Conservation (phyloP, 2,329 filamentous ascomycete species). For the Hawksworthiomyces lignivorus region DNA sequence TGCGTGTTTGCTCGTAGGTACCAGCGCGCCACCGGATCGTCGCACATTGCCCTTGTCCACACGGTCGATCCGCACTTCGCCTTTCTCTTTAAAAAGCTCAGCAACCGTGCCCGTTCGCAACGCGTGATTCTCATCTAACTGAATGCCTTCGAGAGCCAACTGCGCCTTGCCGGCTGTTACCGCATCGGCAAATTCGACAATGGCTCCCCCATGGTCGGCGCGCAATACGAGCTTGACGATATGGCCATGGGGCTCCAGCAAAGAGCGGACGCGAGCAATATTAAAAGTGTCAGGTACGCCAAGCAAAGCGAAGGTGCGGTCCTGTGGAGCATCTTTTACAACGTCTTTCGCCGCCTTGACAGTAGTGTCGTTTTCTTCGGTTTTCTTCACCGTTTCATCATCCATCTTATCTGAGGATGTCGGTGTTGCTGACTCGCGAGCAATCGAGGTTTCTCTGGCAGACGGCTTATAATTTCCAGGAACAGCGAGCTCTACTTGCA, state of each 20-base stretch:
- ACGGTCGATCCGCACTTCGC: slow-evolving; percentile 34
- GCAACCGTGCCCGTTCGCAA: slow-evolving; percentile 47
- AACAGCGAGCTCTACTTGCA: slow-evolving; percentile 57
- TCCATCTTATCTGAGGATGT: slow-evolving; percentile 25
- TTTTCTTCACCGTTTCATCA: too few relatives aligned
- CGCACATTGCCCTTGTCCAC: slow-evolving; percentile 28
- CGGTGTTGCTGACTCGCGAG: slow-evolving; percentile 21
- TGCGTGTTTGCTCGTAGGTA: slow-evolving; percentile 23
- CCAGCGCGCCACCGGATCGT: slow-evolving; percentile 25
- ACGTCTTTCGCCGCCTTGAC: slow-evolving; percentile 12
- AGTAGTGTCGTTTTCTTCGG: slow-evolving; percentile 31
- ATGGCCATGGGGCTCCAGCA: slow-evolving; percentile 59
- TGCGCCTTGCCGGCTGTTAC: slow-evolving; percentile 64
- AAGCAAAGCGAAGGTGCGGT: slow-evolving; percentile 64
- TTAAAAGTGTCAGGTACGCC: slow-evolving; percentile 90
- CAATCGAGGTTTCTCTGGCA: slow-evolving; percentile 32
- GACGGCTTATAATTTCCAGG: slow-evolving; percentile 49
- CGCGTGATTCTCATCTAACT: slow-evolving; percentile 42
- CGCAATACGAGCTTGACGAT: slow-evolving; percentile 72
- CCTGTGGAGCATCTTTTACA: slow-evolving; percentile 14
- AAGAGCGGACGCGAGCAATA: slow-evolving; percentile 67
- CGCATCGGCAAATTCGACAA: slow-evolving; percentile 70
- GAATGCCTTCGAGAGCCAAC: slow-evolving; percentile 48
- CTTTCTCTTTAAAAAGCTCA: slow-evolving; percentile 46
- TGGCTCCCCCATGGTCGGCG: slow-evolving; percentile 75